Percentiles rank a stretch among this genome's conserved stretches.
Conservation (phyloP, 768 basidiomycete genomes). For the Piloderma croceum region DNA sequence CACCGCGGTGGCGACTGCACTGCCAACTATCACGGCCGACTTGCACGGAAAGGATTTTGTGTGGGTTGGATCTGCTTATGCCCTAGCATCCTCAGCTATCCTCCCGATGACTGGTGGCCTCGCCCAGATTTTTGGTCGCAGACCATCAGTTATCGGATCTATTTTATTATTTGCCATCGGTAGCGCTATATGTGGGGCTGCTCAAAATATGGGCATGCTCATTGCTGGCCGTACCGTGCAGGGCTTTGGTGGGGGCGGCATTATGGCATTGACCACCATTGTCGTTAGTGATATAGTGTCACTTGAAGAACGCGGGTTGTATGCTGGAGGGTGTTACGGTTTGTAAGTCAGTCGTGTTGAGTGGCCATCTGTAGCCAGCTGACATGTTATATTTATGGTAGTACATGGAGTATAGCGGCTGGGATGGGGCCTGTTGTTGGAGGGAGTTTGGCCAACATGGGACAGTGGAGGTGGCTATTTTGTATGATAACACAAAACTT, state of each 20-base stretch:
- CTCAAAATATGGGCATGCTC: slow-evolving; percentile 24
- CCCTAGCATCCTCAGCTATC: too few relatives aligned
- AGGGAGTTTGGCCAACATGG: too few relatives aligned
- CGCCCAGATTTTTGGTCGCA: slow-evolving; percentile 24
- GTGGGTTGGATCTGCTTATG: too few relatives aligned
- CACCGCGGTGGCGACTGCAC: slow-evolving; percentile 12
- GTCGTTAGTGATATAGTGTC: slow-evolving; percentile 35
- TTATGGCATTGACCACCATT: slow-evolving; percentile 24
- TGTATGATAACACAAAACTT: too few relatives aligned
- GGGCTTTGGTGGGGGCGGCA: slow-evolving; percentile 28
- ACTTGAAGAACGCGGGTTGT: slow-evolving; percentile 30
- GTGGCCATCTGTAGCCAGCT: too few relatives aligned
- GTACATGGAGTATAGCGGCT: slow-evolving; percentile 28
- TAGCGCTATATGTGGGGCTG: slow-evolving; percentile 26
- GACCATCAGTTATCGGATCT: slow-evolving; percentile 14
- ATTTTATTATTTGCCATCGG: slow-evolving; percentile 24
- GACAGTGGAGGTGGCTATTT: too few relatives aligned
- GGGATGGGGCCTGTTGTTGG: slow-evolving; percentile 31
- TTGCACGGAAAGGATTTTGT: slow-evolving; percentile 17
- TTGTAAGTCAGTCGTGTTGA: slow-evolving; percentile 13
- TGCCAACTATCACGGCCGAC: slow-evolving; percentile 11
- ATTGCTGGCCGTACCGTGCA: slow-evolving; percentile 28
- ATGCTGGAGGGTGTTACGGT: slow-evolving; percentile 21
- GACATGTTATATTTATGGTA: too few relatives aligned
- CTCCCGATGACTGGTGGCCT: slow-evolving; percentile 32